These are phyloP conservation scores for Fusarium penzigii DNA, from an alignment of 2,329 filamentous ascomycete genomes.

Conservation along the genomic window DNA sequence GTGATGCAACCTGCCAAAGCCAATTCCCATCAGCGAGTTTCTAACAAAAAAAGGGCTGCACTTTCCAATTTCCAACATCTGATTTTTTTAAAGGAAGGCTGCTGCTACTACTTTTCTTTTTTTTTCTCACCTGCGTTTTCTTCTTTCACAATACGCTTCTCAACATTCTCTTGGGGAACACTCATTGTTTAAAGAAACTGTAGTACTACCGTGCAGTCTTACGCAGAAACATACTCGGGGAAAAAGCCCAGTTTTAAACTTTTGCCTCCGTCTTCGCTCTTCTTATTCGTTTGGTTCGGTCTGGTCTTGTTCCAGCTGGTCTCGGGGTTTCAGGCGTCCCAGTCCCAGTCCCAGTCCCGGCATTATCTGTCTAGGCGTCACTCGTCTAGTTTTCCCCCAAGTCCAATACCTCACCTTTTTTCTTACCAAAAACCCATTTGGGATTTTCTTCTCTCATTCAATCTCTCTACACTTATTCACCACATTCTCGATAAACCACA, in stretches of 20 bases:
- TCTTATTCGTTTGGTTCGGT: neutral
- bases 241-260: neutral
- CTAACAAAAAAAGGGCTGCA: too few relatives aligned
- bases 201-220: too few relatives aligned
- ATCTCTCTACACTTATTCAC: conserved; percentile 12
- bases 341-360: neutral
- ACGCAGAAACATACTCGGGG: too few relatives aligned
- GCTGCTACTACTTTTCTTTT: too few relatives aligned
- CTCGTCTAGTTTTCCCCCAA: neutral
- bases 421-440: neutral
- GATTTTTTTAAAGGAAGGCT: too few relatives aligned
- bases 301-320: neutral
- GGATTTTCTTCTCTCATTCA: conserved; percentile 2
- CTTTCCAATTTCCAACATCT: too few relatives aligned
- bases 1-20: too few relatives aligned
- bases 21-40: too few relatives aligned
- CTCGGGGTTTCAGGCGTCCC: neutral
- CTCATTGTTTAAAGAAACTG: too few relatives aligned
- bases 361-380: neutral
- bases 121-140: too few relatives aligned
- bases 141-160: too few relatives aligned
- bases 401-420: neutral
- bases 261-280: neutral
- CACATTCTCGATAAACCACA: conserved; percentile 13
- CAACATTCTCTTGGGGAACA: too few relatives aligned